These are phyloP conservation scores for Aphanomyces stellatus DNA, from an alignment of 352 stramenopile species.

Conservation along the genomic window DNA sequence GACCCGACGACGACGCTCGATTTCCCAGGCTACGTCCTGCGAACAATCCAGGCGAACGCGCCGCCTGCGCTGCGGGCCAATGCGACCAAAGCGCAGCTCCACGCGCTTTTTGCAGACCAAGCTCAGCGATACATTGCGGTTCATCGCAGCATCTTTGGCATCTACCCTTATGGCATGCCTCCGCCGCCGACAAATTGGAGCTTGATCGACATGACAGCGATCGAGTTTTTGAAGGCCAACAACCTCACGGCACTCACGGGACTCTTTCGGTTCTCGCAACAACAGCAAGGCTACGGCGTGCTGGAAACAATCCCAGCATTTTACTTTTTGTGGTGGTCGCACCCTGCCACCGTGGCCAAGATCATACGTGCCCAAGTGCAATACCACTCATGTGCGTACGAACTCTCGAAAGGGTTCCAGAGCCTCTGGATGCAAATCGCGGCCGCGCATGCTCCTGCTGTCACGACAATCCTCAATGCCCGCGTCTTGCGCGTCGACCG, in stretches of 20 bases:
- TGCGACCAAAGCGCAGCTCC: background rate
- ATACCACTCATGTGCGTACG: background rate
- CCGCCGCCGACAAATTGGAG: background rate
- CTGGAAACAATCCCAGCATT: background rate
- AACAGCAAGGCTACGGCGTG: background rate
- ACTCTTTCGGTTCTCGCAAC: background rate
- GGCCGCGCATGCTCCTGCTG: background rate
- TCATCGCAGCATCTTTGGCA: background rate
- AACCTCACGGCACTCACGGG: background rate
- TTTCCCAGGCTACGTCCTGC: background rate
- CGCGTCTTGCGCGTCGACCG: background rate
- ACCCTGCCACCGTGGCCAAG: no score
- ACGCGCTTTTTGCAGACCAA: background rate
- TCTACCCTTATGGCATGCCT: background rate
- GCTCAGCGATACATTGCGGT: background rate
- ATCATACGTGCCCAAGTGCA: no score
- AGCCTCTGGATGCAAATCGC: background rate
- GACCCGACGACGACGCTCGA: background rate
- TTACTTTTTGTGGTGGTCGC: background rate
- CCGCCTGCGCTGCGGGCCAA: background rate
- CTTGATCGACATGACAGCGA: background rate
- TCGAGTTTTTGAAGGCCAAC: background rate
- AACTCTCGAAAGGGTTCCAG: background rate
- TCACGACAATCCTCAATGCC: background rate
- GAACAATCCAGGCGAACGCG: background rate